phyloP scores from a whole-genome alignment of 768 basidiomycete genomes.

The Dictyophora rubrovolvata region DNA sequence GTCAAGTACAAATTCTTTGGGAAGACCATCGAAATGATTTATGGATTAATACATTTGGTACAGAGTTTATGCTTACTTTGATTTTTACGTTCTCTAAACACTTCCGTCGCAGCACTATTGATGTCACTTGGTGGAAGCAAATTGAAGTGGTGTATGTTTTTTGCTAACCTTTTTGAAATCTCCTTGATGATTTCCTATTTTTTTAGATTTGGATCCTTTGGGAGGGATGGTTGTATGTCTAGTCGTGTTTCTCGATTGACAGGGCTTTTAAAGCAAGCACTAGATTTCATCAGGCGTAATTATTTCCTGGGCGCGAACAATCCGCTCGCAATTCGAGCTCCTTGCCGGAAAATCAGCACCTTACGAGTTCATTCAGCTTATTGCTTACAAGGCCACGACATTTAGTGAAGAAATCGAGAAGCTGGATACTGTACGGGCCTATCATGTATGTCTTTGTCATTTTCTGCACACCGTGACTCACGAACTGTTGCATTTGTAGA shows the following conservation, averaged over 20 bases:
- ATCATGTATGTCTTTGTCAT: slow-evolving; percentile 50
- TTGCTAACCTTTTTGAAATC: background rate
- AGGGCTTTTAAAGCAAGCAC: background rate
- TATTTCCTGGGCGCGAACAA: slow-evolving; percentile 62
- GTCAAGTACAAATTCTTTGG: slow-evolving; percentile 93
- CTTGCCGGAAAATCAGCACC: slow-evolving; percentile 91
- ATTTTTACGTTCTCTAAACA: slow-evolving; percentile 7
- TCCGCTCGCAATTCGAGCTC: slow-evolving; percentile 73
- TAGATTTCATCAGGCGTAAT: slow-evolving; percentile 79
- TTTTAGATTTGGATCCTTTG: slow-evolving; percentile 60
- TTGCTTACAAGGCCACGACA: slow-evolving; percentile 88
- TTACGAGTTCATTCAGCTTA: slow-evolving; percentile 78
- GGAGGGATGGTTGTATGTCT: slow-evolving; percentile 62
- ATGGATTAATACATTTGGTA: slow-evolving; percentile 74
- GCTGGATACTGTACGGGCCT: slow-evolving; percentile 87
- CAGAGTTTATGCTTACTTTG: slow-evolving; percentile 9
- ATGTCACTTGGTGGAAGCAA: slow-evolving; percentile 80
- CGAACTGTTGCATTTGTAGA: slow-evolving; percentile 29
- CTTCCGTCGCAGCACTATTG: slow-evolving; percentile 45
- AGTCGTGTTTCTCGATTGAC: background rate
- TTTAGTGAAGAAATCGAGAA: slow-evolving; percentile 80
- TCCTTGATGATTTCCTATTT: slow-evolving; percentile 19
- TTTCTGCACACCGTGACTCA: slow-evolving; percentile 11
- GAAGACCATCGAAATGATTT: slow-evolving; percentile 93
- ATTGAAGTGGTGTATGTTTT: slow-evolving; percentile 64